Evolutionary conservation across 2,329 filamentous ascomycete species (phyloP).

Genomic region (Drechslerella dactyloides): DNA sequence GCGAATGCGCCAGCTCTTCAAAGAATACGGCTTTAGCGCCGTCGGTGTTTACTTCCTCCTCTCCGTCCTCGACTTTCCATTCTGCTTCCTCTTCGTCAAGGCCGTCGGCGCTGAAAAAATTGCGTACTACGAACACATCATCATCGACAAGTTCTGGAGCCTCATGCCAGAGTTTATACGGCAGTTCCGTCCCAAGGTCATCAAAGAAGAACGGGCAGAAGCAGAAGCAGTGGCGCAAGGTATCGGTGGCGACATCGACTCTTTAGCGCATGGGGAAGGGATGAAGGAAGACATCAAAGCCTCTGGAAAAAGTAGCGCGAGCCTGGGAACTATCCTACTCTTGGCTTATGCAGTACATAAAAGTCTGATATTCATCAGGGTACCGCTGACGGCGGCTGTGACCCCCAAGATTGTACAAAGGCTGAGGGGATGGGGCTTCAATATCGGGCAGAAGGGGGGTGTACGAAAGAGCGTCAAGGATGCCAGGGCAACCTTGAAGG

Average conservation of each 20-base stretch:
- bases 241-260: conserved; percentile 67
- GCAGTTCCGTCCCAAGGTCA: conserved; percentile 52
- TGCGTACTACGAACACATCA: conserved; percentile 73
- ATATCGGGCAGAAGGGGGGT: conserved; percentile 79
- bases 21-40: conserved; percentile 93
- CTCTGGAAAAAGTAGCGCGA: conserved; percentile 10
- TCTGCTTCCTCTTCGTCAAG: conserved; percentile 89
- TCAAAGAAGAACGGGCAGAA: conserved; percentile 47
- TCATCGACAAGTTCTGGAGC: conserved; percentile 67
- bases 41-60: conserved; percentile 87
- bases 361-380: conserved; percentile 85
- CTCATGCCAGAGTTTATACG: conserved; percentile 67
- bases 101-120: conserved; percentile 84
- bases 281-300: conserved; percentile 58
- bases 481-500: conserved; percentile 32
- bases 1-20: conserved; percentile 79
- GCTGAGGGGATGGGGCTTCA: conserved; percentile 86
- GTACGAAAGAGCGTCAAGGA: conserved; percentile 55
- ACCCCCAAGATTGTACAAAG: conserved; percentile 93
- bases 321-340: conserved; percentile 82
- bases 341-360: conserved; percentile 98
- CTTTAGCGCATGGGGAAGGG: conserved; percentile 65
- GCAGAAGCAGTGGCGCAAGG: conserved; percentile 58
- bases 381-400: conserved; percentile 86
- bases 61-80: conserved; percentile 87